Evolutionary conservation across 2,329 filamentous ascomycete species (phyloP), one percentile per base, ranked within the genome.

Genomic region (Rutstroemia sp.): DNA sequence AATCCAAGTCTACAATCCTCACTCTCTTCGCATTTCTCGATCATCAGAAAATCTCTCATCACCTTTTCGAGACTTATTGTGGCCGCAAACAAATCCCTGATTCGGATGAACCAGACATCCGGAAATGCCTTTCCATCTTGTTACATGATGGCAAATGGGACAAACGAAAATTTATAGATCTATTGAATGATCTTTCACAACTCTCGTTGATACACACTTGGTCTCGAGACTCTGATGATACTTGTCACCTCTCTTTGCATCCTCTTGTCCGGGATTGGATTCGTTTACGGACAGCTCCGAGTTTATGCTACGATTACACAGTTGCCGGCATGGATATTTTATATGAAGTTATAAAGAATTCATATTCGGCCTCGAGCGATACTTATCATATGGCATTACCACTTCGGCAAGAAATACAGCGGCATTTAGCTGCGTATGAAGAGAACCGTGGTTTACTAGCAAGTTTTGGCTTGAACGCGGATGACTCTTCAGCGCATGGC

Each of bases 181-280:
- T 59, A 9, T 34, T 67, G 25, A 44, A 47, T 18, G 50, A 59
- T 4, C 56, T 66, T 7, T 30, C 49, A 1, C 47, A 58, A 41
- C 48, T 59, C 30, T 66, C 65, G 5, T 45, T 67, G 5, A 49
- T 67, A n/a, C 59, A 65, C 3, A 23, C 2, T 4, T 60, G 61
- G 59, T 59, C 58, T 2, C 37, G 38, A 21, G 57, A 52, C 9
- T 52, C 61, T 6, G 54, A 57, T 12, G 46, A 53, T 5, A 41
- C 42, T 30, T 58, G 58, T 8, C 60, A 62, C 19, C 53, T 65
- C 21, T 57, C 59, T 12, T 38, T 66, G 5, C 64, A 66, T 37
- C 62, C 65, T 9, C 52, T 66, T 6, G 57, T 65, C 23, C 49
- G 46, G 49, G 64, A 65, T 21, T 66, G 65, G 63, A 61, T 66